Conservation (phyloP, 2,329 filamentous ascomycete genomes). For the Trichophyton rubrum region DNA sequence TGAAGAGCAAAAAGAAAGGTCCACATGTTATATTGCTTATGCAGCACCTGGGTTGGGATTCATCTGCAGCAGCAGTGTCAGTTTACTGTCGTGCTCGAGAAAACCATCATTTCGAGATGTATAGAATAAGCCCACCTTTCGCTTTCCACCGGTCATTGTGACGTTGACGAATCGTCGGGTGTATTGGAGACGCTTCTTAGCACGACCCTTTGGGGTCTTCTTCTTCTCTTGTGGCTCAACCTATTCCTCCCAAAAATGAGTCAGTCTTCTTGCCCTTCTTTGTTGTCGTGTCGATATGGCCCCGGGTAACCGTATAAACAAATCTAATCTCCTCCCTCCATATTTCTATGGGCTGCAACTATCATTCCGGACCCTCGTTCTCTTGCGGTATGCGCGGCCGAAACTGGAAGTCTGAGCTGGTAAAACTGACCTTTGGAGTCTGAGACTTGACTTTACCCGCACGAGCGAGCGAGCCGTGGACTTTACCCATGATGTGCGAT, state of each 20-base stretch:
- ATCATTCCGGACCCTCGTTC: background rate
- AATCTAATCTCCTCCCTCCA: background rate
- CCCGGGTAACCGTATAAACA: background rate
- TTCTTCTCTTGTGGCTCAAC: constrained; percentile 88
- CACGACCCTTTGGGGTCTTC: constrained; percentile 93
- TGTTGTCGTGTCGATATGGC: no score
- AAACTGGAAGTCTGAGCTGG: background rate
- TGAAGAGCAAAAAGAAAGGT: background rate
- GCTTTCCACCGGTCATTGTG: constrained; percentile 93
- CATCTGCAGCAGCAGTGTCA: constrained; percentile 45
- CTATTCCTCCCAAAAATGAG: constrained; percentile 33
- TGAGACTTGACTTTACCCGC: constrained; percentile 98
- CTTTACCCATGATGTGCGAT: constrained; percentile 64
- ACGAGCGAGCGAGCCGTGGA: constrained; percentile 78
- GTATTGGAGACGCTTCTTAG: constrained; percentile 93
- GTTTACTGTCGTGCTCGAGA: background rate
- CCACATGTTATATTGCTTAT: background rate
- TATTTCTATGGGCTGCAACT: background rate
- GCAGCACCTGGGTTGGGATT: constrained; percentile 60
- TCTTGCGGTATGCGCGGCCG: background rate
- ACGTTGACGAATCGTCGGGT: constrained; percentile 98
- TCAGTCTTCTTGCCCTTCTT: background rate
- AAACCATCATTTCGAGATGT: background rate
- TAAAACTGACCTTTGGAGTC: constrained; percentile 26
- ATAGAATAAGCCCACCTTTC: constrained; percentile 57